phyloP scores from a whole-genome alignment of 208 protist species.

The Leishmania martiniquensis region DNA sequence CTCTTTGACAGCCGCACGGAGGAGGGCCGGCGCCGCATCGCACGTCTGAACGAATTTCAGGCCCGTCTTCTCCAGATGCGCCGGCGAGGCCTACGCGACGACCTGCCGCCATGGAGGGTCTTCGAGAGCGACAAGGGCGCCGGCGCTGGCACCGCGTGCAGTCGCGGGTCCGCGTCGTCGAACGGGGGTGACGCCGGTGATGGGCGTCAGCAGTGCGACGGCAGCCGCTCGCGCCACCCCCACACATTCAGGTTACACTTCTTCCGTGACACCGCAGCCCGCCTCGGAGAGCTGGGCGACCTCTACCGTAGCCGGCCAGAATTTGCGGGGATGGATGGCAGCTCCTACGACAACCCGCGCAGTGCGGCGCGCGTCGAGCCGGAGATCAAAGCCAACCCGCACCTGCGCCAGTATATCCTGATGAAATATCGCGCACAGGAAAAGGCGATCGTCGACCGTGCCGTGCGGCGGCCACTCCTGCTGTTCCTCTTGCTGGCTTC shows the following conservation, averaged over 20 bases:
- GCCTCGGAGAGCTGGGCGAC: conserved; percentile 28
- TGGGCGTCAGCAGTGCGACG: background rate
- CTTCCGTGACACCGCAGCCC: conserved; percentile 6
- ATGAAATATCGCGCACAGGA: conserved; percentile 45
- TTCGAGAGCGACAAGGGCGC: background rate
- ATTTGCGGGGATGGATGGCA: conserved; percentile 56
- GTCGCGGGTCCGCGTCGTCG: background rate
- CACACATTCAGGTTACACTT: conserved; percentile 16
- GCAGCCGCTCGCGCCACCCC: conserved; percentile 6
- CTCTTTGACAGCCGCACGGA: conserved; percentile 31
- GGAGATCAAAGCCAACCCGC: conserved; percentile 29
- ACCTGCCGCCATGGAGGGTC: conserved; percentile 30
- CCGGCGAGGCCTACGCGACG: conserved; percentile 17
- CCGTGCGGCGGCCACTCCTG: conserved; percentile 23
- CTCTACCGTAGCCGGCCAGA: conserved; percentile 27
- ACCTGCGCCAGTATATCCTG: conserved; percentile 44
- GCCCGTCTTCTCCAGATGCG: conserved; percentile 22
- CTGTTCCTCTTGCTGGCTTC: conserved; percentile 23
- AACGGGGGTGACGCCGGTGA: background rate
- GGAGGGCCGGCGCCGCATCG: conserved; percentile 26
- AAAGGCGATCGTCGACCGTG: conserved; percentile 43
- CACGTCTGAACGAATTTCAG: conserved; percentile 11
- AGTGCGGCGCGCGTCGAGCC: conserved; percentile 30
- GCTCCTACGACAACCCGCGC: conserved; percentile 38
- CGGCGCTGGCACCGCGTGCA: background rate